A percentile compares a stretch with the other conserved stretches of the same genome.
phyloP scores from a whole-genome alignment of 1,139 yeast genomes.

The Yarrowia galli region DNA sequence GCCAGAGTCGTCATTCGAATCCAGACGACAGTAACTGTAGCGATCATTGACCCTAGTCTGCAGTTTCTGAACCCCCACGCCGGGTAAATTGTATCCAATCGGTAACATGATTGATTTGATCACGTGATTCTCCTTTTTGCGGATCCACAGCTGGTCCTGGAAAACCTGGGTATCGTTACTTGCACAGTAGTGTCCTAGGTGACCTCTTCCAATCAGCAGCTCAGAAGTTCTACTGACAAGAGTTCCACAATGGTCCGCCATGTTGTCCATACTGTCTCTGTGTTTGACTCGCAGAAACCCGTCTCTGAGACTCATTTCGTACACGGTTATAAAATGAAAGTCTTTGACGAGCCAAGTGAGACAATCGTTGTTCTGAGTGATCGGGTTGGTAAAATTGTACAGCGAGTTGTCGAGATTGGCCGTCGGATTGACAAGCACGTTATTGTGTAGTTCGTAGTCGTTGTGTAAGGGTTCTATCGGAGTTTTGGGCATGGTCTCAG shows the following conservation, averaged over 20 bases:
- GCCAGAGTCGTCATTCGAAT: conserved; percentile 12
- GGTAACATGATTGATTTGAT: conserved; percentile 17
- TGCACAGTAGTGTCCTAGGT: conserved; percentile 8
- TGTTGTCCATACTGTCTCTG: not conserved
- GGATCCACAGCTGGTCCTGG: conserved; percentile 28
- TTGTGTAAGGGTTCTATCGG: conserved; percentile 17
- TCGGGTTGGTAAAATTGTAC: conserved; percentile 30
- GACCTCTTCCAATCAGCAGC: conserved; percentile 12
- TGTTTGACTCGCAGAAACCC: not conserved
- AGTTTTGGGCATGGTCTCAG: not conserved
- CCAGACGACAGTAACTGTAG: conserved; percentile 10
- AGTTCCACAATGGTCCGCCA: conserved; percentile 2
- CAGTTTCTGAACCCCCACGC: conserved; percentile 18
- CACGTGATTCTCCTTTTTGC: not conserved
- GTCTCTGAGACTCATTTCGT: conserved; percentile 18
- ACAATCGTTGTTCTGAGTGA: not conserved
- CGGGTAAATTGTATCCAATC: conserved; percentile 11
- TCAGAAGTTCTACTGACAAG: not conserved
- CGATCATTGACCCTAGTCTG: not conserved
- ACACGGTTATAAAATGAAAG: not conserved
- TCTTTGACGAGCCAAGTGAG: conserved; percentile 22
- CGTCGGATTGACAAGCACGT: conserved; percentile 16
- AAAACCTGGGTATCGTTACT: conserved; percentile 8
- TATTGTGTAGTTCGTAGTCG: conserved; percentile 17
- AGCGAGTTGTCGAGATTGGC: conserved; percentile 18